These are phyloP conservation scores for Croton setiger DNA, from an alignment of 441 rosid genomes.

Conservation along the genomic window DNA sequence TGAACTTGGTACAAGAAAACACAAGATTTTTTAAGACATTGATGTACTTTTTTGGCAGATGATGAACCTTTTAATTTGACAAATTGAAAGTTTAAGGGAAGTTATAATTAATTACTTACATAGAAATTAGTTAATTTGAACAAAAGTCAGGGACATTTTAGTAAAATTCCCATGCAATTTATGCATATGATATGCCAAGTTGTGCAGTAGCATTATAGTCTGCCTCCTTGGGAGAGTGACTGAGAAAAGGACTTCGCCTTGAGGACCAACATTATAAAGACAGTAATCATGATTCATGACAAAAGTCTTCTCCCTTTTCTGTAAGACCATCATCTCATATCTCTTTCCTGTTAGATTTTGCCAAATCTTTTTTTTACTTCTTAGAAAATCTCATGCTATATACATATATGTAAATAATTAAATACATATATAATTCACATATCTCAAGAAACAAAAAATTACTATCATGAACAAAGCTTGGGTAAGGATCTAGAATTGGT, in stretches of 20 bases:
- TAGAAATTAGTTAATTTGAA: too few species aligned
- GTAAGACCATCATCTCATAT: not conserved
- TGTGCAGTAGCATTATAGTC: not conserved
- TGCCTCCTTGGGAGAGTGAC: not conserved
- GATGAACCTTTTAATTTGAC: too few species aligned
- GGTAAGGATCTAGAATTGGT: constrained; percentile 51
- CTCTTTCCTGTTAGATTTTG: not conserved
- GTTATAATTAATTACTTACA: too few species aligned
- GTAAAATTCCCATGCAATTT: not conserved
- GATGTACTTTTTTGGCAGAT: too few species aligned
- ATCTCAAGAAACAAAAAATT: not conserved
- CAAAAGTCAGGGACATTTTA: too few species aligned
- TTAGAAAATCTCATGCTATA: not conserved
- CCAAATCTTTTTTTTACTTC: not conserved
- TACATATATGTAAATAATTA: constrained; percentile 11
- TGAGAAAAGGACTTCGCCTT: not conserved
- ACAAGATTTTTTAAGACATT: too few species aligned
- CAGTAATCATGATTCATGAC: not conserved
- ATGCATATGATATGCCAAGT: not conserved
- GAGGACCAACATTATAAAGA: not conserved
- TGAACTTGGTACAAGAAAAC: too few species aligned
- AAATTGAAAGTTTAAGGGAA: too few species aligned
- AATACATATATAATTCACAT: not conserved
- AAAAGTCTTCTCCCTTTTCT: not conserved
- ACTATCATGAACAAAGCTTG: constrained; percentile 66